Evolutionary conservation across 139 green algal genomes (phyloP), one percentile per base, ranked within the genome.

Genomic region (Chlamydomonas schloesseri): DNA sequence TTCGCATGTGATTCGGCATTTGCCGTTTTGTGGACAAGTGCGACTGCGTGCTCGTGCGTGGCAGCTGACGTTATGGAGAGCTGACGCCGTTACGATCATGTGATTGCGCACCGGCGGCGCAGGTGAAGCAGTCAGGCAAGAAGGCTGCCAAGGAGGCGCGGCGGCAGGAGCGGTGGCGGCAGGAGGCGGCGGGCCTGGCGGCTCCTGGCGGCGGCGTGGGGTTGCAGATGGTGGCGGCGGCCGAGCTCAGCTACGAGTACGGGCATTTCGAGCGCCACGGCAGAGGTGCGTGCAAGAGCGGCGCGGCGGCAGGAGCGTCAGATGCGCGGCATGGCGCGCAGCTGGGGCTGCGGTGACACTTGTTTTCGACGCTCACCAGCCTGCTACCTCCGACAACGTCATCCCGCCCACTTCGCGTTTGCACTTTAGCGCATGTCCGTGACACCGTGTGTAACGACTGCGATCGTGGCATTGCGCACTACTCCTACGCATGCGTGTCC

Each of bases 221-320:
- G 28, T 31, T 6, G 13, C 14, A 8, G n/a, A 37, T 11, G n/a
- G 31, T 77, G 10, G 84, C 62, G 0, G 68, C 85, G 23, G 85
- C 77, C n/a, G 47, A 68, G 21, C 58, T 90, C 60, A 71, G 31
- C 21, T 57, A 80, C 29, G 78, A 83, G 17, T 93, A 87, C 83
- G 90, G 28, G 31, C 70, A n/a, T 9, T 93, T 93, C 68, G 90
- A 93, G 84, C 83, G 64, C 8, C 75, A 84, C 64, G 89, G 84
- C 31, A 82, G 11, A 0, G 86, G 82, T 87, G 58, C n/a, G n/a
- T n/a, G n/a, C n/a, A n/a, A 24, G 62, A 37, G 26, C 17, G 31
- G 29, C 11, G 46, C 1, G 37, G 36, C 20, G 17, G 42, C 18
- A 18, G 13, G 13, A 62, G n/a, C n/a, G n/a, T n/a, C n/a, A 8